Conservation (phyloP, 2,329 filamentous ascomycete genomes). For the Diaporthe vaccinii region DNA sequence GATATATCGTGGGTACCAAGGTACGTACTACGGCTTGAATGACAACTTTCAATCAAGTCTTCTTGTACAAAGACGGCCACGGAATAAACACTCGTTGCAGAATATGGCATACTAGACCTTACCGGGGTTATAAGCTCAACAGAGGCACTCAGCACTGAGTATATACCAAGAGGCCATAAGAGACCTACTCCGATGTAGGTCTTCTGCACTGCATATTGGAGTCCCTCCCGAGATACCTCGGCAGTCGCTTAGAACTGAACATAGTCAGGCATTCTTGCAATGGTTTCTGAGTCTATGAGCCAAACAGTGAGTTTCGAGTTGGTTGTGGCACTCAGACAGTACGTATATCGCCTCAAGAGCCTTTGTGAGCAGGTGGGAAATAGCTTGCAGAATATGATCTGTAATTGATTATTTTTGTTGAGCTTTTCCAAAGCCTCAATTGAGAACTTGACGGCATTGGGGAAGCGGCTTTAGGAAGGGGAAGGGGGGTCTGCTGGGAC, state of each 20-base stretch:
- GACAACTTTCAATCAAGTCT: background rate
- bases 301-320: background rate
- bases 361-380: background rate
- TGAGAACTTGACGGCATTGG: background rate
- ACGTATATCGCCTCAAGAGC: background rate
- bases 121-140: background rate
- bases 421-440: background rate
- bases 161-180: background rate
- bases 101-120: background rate
- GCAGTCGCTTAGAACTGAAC: background rate
- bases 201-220: background rate
- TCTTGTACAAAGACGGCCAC: background rate
- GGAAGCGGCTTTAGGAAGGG: background rate
- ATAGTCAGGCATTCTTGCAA: background rate
- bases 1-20: background rate
- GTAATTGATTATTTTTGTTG: conserved; percentile 9
- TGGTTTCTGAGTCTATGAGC: background rate
- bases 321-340: too few relatives aligned
- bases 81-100: background rate
- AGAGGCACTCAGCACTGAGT: background rate
- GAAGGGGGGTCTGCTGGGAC: background rate
- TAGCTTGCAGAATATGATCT: conserved; percentile 11
- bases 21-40: background rate
- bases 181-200: background rate
- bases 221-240: background rate